Evolutionary conservation across 805 yeast species (phyloP), one percentile per base, ranked within the genome.

Genomic region (Ogataea neopini): DNA sequence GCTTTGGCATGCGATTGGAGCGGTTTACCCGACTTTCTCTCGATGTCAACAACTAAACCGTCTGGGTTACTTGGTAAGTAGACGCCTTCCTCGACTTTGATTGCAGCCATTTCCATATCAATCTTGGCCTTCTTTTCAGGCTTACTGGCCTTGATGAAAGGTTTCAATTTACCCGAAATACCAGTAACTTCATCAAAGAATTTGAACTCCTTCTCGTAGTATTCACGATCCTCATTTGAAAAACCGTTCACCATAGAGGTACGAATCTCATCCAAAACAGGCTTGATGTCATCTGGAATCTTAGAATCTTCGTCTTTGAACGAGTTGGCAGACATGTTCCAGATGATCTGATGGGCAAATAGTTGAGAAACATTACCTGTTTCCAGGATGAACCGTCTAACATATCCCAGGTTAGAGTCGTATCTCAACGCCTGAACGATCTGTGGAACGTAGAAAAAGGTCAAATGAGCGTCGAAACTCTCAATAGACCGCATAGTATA

Each of bases 1-100:
- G 99, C 98, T 65, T 94, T 94, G 11, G 99, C 99, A 66, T 94
- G 99, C 10, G 96, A 88, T 69, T 94, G 99, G 57, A 94, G 73
- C 7, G 99, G 99, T 59, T 79, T 84, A 49, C 99, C 99, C 4
- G 96, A 85, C 57, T 83, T 85, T 49, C 99, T 75, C 64, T 89
- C 90, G 63, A 94, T 94, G 60, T 90, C 98, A 50, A 90, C 73
- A 29, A 94, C 88, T n/a, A 77, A 79, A 41, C 99, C 99, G 66
- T 91, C 97, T 1, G 99, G 99, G 61, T 94, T 91, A 53, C 96
- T 85, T 15, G 99, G 99, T 49, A 94, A 74, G 60, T 94, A 94
- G 3, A 91, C 99, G 13, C 89, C 96, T 10, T 81, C 83, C 45
- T 81, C 80, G 22, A 91, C 83, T 43, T 72, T 72, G 50, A 90